These are phyloP conservation scores for Vigna mungo DNA, from an alignment of 306 rosid genomes.

Conservation along the genomic window DNA sequence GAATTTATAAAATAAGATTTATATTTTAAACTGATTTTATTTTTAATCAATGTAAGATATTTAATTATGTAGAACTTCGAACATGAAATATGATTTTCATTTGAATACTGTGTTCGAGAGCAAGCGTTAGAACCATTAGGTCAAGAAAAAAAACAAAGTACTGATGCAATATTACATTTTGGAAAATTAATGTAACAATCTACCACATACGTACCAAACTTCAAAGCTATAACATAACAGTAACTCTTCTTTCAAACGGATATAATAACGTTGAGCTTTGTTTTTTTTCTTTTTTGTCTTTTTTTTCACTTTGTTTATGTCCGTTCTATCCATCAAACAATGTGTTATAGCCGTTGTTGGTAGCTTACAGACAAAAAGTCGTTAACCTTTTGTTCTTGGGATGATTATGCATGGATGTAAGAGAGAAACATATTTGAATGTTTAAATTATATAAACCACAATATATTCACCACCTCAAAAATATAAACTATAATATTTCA, in stretches of 20 bases:
- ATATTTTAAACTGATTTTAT: too few relatives aligned
- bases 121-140: not conserved
- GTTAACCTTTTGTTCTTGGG: not conserved
- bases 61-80: too few relatives aligned
- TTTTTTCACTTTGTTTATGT: not conserved
- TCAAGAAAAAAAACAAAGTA: not conserved
- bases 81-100: too few relatives aligned
- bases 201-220: not conserved
- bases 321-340: not conserved
- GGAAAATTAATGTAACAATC: not conserved
- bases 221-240: not conserved
- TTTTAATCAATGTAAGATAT: too few relatives aligned
- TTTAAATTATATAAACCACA: too few relatives aligned
- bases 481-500: too few relatives aligned
- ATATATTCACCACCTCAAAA: too few relatives aligned
- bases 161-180: not conserved
- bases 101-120: not conserved
- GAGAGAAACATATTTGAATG: too few relatives aligned
- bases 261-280: not conserved
- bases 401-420: not conserved
- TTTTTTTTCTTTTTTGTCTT: too few relatives aligned
- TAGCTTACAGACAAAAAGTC: not conserved
- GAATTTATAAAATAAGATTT: too few relatives aligned
- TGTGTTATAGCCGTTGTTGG: conserved; percentile 39
- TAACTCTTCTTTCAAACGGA: conserved; percentile 35